phyloP scores from a whole-genome alignment of 495 filamentous ascomycete genomes.

The Penicillium malachiteum region DNA sequence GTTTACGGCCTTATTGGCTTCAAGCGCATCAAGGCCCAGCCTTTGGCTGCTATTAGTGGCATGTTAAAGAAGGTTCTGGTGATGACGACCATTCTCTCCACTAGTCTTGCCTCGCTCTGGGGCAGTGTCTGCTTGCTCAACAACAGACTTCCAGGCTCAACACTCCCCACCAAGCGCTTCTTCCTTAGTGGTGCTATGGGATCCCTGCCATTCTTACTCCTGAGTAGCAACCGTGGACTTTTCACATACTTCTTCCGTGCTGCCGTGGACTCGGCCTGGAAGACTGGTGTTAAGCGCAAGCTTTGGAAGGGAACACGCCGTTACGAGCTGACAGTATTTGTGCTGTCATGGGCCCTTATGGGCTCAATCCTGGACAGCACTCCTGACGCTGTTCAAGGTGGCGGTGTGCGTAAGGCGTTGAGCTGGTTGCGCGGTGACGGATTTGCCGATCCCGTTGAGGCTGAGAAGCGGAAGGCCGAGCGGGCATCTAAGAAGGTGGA shows the following conservation, averaged over 20 bases:
- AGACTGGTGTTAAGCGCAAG: slow-evolving; percentile 81
- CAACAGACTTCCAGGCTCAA: slow-evolving; percentile 65
- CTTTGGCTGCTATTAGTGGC: slow-evolving; percentile 60
- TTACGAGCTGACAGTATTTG: slow-evolving; percentile 82
- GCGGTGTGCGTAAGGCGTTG: slow-evolving; percentile 67
- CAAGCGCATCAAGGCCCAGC: slow-evolving; percentile 62
- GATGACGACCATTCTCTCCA: slow-evolving; percentile 71
- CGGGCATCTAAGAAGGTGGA: slow-evolving; percentile 28
- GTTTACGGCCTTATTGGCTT: slow-evolving; percentile 67
- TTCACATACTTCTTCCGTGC: slow-evolving; percentile 70
- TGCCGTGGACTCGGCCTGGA: slow-evolving; percentile 81
- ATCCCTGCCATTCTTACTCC: slow-evolving; percentile 73
- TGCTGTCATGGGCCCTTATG: slow-evolving; percentile 70
- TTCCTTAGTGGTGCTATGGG: slow-evolving; percentile 84
- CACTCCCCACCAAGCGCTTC: slow-evolving; percentile 79
- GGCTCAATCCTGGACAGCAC: slow-evolving; percentile 75
- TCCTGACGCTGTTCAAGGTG: slow-evolving; percentile 64
- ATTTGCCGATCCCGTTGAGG: slow-evolving; percentile 48
- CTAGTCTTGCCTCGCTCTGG: slow-evolving; percentile 79
- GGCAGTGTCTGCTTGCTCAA: slow-evolving; percentile 85
- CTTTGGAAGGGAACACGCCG: slow-evolving; percentile 78
- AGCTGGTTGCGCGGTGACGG: slow-evolving; percentile 73
- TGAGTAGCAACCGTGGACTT: slow-evolving; percentile 61
- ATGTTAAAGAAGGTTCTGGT: slow-evolving; percentile 63
- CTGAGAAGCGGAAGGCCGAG: slow-evolving; percentile 33